Conservation (phyloP, 2,329 filamentous ascomycete genomes). For the Paecilomyces variotii region DNA sequence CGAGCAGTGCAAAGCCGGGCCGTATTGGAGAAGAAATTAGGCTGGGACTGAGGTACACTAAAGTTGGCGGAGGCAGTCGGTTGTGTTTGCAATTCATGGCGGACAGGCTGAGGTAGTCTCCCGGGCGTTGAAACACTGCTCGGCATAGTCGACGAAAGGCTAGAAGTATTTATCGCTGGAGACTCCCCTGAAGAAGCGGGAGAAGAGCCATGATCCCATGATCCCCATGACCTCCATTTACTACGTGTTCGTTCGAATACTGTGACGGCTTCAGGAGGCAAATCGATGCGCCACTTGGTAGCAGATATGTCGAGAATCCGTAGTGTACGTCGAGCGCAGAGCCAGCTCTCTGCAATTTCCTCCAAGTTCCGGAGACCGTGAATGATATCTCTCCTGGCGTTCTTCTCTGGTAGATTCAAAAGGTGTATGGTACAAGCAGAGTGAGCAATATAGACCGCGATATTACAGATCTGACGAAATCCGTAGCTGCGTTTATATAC, state of each 20-base stretch:
- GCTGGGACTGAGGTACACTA: slow-evolving; percentile 10
- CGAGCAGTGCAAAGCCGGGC: slow-evolving; percentile 14
- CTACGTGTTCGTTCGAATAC: slow-evolving; percentile 71
- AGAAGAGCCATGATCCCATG: slow-evolving; percentile 33
- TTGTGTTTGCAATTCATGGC: slow-evolving; percentile 5
- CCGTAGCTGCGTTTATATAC: slow-evolving; percentile 90
- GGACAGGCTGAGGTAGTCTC: neutral
- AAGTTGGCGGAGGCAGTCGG: slow-evolving; percentile 7
- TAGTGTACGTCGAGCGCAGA: slow-evolving; percentile 76
- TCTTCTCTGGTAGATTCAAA: slow-evolving; percentile 87
- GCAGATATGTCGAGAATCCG: slow-evolving; percentile 77
- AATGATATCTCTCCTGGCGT: slow-evolving; percentile 77
- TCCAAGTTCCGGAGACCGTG: slow-evolving; percentile 88
- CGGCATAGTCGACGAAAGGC: slow-evolving; percentile 8
- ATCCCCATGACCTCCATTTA: slow-evolving; percentile 65
- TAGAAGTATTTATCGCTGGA: slow-evolving; percentile 9
- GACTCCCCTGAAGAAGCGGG: slow-evolving; percentile 21
- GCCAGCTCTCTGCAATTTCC: slow-evolving; percentile 93
- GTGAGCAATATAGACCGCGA: slow-evolving; percentile 91
- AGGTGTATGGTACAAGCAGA: slow-evolving; percentile 92
- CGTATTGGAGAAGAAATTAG: slow-evolving; percentile 6
- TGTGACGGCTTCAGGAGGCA: slow-evolving; percentile 72
- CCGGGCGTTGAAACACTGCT: neutral
- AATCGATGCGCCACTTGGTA: slow-evolving; percentile 79
- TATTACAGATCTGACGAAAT: slow-evolving; percentile 87